Evolutionary conservation across 495 filamentous ascomycete genomes (phyloP), one percentile per base, ranked within the genome.

Genomic region (Daldinia decipiens): DNA sequence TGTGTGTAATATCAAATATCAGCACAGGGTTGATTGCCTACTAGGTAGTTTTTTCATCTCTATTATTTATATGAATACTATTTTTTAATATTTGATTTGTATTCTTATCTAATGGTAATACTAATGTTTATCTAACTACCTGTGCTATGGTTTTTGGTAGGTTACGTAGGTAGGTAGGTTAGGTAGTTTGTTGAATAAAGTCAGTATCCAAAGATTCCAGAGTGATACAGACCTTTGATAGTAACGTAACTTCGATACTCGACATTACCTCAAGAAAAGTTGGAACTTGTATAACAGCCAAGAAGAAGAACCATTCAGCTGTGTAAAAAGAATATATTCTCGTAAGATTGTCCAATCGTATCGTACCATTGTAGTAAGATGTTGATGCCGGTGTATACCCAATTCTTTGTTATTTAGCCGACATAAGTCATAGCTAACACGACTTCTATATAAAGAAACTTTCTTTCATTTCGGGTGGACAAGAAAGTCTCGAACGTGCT

Each of bases 361-460:
- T 47, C n/a, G 9, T 47, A 12, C 17, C n/a, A 47, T 47, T 2
- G 17, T 21, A 21, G 43, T 47, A 7, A 17, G 17, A 47, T 47
- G 17, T 24, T 24, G 8, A 47, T 3, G 43, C 24, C 8, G 3
- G 32, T 39, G 12, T 39, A 57, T 59, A 39, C 24, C 11, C 21
- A 17, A 17, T 3, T 0, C 6, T 21, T 21, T 24, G 6, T 21
- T 1, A 60, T 59, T 67, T 67, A 67, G 19, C 64, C 64, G 64
- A 47, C 64, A 60, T 67, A 34, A 53, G 24, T 32, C 1, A 17
- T 19, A 45, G 24, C 24, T 17, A 52, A 67, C 34, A 60, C 64
- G 56, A 60, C 34, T 40, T 54, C 64, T 67, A 53, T 53, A 67
- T 59, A 65, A 65, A 65, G 54, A 27, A 50, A 21, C 24, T 5